A percentile compares a stretch with the other conserved stretches of the same genome.
Conservation (phyloP, 2,329 filamentous ascomycete genomes). For the Pseudopithomyces chartarum region DNA sequence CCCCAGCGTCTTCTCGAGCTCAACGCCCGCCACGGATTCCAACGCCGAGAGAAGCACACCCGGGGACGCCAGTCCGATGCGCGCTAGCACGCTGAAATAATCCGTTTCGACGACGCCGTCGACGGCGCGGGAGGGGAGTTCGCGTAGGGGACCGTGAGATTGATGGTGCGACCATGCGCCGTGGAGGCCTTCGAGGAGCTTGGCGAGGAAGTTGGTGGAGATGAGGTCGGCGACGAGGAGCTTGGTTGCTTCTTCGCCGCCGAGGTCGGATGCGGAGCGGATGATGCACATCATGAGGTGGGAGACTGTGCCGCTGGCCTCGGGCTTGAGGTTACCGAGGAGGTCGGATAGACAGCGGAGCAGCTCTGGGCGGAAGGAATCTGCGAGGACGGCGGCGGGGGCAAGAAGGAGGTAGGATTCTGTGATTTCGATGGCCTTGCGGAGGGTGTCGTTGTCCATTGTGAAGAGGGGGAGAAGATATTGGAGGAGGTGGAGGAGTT, state of each 20-base stretch:
- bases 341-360: slow-evolving; percentile 49
- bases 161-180: slow-evolving; percentile 64
- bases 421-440: slow-evolving; percentile 55
- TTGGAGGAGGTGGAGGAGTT: slow-evolving; percentile 49
- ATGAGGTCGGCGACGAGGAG: slow-evolving; percentile 60
- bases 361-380: slow-evolving; percentile 46
- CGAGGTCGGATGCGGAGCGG: slow-evolving; percentile 56
- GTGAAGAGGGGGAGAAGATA: slow-evolving; percentile 55
- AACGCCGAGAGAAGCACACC: slow-evolving; percentile 65
- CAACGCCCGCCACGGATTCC: slow-evolving; percentile 38
- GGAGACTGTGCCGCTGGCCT: slow-evolving; percentile 54
- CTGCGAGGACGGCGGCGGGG: slow-evolving; percentile 52
- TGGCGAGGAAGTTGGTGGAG: slow-evolving; percentile 61
- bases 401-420: slow-evolving; percentile 56
- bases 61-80: slow-evolving; percentile 76
- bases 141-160: slow-evolving; percentile 72
- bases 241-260: slow-evolving; percentile 58
- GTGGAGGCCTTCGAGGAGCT: slow-evolving; percentile 53
- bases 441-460: slow-evolving; percentile 55
- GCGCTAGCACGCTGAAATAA: slow-evolving; percentile 82
- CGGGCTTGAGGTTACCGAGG: slow-evolving; percentile 52
- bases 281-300: slow-evolving; percentile 53
- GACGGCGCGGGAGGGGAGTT: slow-evolving; percentile 70
- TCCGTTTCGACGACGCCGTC: slow-evolving; percentile 79
- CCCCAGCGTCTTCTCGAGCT: slow-evolving; percentile 41